Conservation (phyloP, 352 stramenopile genomes). For the Elongisporangium prolatum region DNA sequence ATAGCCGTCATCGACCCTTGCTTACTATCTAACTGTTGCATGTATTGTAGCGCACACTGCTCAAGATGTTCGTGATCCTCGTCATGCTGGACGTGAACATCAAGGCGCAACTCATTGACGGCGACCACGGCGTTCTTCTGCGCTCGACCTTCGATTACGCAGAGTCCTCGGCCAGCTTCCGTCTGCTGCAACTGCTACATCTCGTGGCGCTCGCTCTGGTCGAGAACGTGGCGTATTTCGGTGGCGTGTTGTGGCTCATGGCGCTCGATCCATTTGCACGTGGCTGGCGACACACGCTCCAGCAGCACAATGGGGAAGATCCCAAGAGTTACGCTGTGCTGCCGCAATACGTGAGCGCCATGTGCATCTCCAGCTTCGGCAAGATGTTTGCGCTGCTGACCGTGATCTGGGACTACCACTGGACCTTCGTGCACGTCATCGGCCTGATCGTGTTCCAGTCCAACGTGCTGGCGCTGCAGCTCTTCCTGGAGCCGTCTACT, state of each 20-base stretch:
- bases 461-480: conserved; percentile 64
- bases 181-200: conserved; percentile 74
- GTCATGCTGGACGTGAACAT: conserved; percentile 86
- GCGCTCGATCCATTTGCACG: conserved; percentile 46
- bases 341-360: conserved; percentile 44
- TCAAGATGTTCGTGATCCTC: conserved; percentile 74
- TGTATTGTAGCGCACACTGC: conserved; percentile 37
- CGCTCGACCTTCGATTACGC: conserved; percentile 56
- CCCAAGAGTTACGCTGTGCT: conserved; percentile 12
- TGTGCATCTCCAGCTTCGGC: conserved; percentile 80
- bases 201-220: conserved; percentile 65
- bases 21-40: neutral
- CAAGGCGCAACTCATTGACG: conserved; percentile 79
- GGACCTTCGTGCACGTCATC: conserved; percentile 82
- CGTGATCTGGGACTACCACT: conserved; percentile 85
- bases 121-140: conserved; percentile 52
- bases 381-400: conserved; percentile 82
- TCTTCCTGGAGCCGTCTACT: conserved; percentile 54
- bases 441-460: conserved; percentile 67
- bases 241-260: conserved; percentile 39
- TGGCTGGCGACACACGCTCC: conserved; percentile 38
- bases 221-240: conserved; percentile 67
- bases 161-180: conserved; percentile 37
- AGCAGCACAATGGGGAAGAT: conserved; percentile 4
- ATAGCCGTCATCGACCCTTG: neutral